Evolutionary conservation across 176 grass and related monocot genomes (phyloP), one percentile per base, ranked within the genome.

Genomic region (Aegilops speltoides): DNA sequence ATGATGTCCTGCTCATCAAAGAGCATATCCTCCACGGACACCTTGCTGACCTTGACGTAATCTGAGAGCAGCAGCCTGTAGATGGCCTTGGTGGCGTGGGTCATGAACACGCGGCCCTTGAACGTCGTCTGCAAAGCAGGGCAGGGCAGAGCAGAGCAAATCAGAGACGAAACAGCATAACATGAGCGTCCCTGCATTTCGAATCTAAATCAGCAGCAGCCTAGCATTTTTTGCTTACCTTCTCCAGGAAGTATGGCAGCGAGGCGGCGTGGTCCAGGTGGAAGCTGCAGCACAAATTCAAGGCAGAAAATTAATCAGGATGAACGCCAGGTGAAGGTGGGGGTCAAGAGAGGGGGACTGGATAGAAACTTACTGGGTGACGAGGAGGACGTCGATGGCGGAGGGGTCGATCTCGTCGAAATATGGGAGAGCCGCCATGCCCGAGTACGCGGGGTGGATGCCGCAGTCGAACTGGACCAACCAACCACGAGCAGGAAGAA

Each of bases 361-460:
- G 24, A 2, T 31, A 12, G 69, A 17, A 19, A 54, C 10, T 77
- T 88, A 95, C 93, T 98, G 96, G 69, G 96, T 98, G 68, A 98
- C 86, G 20, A 98, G 96, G 29, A 98, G 96, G 76, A 98, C 93
- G 68, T 98, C 96, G 41, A 98, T 91, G 62, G 86, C 84, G 68
- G 96, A 98, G 60, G 96, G 96, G 56, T 98, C 96, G 73, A 98
- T 98, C 82, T 98, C 96, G 50, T 98, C 96, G 84, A 98, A 98
- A 73, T 95, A 98, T 63, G 96, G 96, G 46, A 98, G 84, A 34
- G 93, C 96, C 15, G 93, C 80, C 91, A 98, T 93, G 68, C 93
- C 93, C 10, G 93, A 93, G 84, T 98, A 98, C 0, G 90, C 96
- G 40, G 96, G 96, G 85, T 98, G 96, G 84, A 98, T 98, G 60